These are phyloP conservation scores for Jatropha curcas DNA, from an alignment of 345 rosid species.

Conservation along the genomic window DNA sequence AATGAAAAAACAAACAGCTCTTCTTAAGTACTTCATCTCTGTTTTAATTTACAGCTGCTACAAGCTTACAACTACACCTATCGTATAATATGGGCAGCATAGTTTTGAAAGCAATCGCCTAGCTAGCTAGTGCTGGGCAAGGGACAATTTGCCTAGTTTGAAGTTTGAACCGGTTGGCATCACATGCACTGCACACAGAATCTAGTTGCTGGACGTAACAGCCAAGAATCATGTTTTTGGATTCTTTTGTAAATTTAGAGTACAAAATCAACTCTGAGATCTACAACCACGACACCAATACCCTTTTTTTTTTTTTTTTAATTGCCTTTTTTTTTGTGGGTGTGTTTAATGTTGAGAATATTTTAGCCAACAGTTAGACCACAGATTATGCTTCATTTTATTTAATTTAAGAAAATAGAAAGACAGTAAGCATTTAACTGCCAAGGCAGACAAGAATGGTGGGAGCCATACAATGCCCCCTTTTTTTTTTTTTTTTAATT, in stretches of 20 bases:
- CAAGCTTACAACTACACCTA: too few species aligned
- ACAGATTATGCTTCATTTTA: not conserved
- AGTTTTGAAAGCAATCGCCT: not conserved
- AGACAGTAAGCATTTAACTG: not conserved
- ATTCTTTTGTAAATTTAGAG: not conserved
- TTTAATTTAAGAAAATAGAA: too few species aligned
- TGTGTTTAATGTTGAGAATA: not conserved
- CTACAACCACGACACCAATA: not conserved
- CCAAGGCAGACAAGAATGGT: too few species aligned
- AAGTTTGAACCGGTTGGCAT: not conserved
- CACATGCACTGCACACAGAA: not conserved
- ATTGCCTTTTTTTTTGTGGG: too few species aligned
- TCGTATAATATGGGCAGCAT: too few species aligned
- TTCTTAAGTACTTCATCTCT: too few species aligned
- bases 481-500: not conserved
- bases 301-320: not conserved
- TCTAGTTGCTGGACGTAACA: conserved; percentile 6
- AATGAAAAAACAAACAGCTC: too few species aligned
- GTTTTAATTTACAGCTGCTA: too few species aligned
- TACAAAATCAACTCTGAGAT: not conserved
- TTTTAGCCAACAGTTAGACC: too few species aligned
- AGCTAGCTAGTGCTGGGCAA: not conserved
- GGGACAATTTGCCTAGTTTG: not conserved
- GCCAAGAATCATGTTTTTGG: conserved; percentile 6
- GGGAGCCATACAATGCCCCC: too few species aligned